Base-by-base conservation (phyloP, 1,284 basidiomycete genomes). In the Irpex sp. region DNA sequence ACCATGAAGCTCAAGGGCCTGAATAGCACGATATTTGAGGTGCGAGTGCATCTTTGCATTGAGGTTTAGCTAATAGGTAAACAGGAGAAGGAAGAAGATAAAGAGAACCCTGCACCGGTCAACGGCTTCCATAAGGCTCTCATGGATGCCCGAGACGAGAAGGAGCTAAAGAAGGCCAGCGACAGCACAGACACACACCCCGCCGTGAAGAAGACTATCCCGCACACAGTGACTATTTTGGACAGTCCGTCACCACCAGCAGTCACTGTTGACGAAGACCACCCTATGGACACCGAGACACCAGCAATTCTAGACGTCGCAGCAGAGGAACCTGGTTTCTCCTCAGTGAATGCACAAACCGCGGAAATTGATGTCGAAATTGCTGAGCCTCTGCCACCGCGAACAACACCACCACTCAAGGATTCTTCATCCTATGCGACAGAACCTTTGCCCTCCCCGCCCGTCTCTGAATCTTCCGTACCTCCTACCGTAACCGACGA, bases 81-180 rank as follows among this genome's bases (percentile, higher is more conserved):
- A 74, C 47, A 69, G 72, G 48, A 65, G 67, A 42, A 64, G 66
- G 48, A 65, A 68, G 52, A 54, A 5, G 67, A 67, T 21, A 78
- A 79, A 61, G 81, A 83, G 67, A 80, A 80, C 61, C 52, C 66
- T 16, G 70, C 68, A 0, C 78, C 83, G 5, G 67, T 80, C 18
- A 84, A 82, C 65, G 76, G 68, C 61, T 82, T 85, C 68, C 80
- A 84, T 61, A 74, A 78, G 64, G 78, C 79, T 10, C 74, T 85
- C 10, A 70, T 84, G 18, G 71, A 78, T 48, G 78, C 72, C 2
- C 71, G 71, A 58, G 62, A 63, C 19, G 58, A 49, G 19, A 54
- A 16, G 52, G 55, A 51, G 52, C 9, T 42, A 47, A 53, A 16
- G 49, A 47, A 14, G 18, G 58, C 1, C 57, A 52, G 3, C 59